These are phyloP conservation scores for Dothideomycetes sp. DNA, from an alignment of 2,329 filamentous ascomycete species.

Conservation along the genomic window DNA sequence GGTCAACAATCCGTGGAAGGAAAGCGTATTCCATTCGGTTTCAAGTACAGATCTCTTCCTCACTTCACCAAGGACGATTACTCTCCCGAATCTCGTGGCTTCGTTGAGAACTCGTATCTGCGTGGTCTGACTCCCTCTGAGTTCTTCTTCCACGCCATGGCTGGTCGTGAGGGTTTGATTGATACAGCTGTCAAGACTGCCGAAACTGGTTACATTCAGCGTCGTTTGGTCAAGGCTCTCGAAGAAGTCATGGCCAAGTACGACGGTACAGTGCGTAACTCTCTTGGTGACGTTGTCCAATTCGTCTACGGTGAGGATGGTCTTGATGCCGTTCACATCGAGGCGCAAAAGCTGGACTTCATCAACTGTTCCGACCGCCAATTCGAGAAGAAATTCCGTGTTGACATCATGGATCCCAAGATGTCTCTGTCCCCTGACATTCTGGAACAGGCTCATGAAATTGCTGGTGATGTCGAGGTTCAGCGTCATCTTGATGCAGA, in stretches of 20 bases:
- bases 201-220: constrained; percentile 97
- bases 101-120: constrained; percentile 97
- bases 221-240: constrained; percentile 92
- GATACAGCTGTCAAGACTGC: constrained; percentile 99
- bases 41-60: constrained; percentile 93
- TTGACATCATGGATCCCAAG: constrained; percentile 71
- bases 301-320: constrained; percentile 98
- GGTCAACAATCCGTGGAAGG: constrained; percentile 98
- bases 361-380: constrained; percentile 68
- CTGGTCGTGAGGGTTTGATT: constrained; percentile 98
- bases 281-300: constrained; percentile 89
- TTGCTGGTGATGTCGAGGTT: constrained; percentile 76
- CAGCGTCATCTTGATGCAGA: constrained; percentile 83
- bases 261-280: constrained; percentile 94
- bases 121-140: constrained; percentile 90
- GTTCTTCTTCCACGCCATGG: constrained; percentile 99
- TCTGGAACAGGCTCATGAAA: constrained; percentile 78
- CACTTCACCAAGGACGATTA: constrained; percentile 99
- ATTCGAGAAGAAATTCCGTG: constrained; percentile 72
- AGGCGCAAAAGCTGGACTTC: constrained; percentile 82
- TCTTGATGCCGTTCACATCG: constrained; percentile 84
- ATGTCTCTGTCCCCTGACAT: constrained; percentile 57
- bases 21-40: constrained; percentile 97
- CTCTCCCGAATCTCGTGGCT: constrained; percentile 90
- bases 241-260: constrained; percentile 98